Evolutionary conservation across 768 basidiomycete species (phyloP).

Genomic region (Suillus fuscotomentosus): DNA sequence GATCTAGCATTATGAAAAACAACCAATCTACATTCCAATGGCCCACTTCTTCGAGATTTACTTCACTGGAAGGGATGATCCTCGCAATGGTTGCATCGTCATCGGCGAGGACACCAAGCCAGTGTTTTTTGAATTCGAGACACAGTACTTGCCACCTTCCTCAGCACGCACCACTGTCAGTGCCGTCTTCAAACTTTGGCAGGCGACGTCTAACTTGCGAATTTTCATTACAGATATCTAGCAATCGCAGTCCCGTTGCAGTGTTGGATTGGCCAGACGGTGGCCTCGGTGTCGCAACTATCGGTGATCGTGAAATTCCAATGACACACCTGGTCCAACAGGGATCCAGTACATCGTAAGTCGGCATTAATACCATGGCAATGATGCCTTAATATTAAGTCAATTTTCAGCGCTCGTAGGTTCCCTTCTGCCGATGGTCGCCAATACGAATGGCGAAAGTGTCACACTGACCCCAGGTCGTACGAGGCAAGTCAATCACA

Average conservation of each 20-base stretch:
- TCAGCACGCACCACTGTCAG: slow-evolving; percentile 27
- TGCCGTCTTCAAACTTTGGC: slow-evolving; percentile 1
- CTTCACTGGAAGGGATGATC: slow-evolving; percentile 71
- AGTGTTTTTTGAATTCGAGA: slow-evolving; percentile 68
- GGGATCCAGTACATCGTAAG: slow-evolving; percentile 51
- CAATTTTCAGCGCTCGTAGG: slow-evolving; percentile 49
- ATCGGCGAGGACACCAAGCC: slow-evolving; percentile 63
- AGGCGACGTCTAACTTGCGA: slow-evolving; percentile 39
- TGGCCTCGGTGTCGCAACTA: slow-evolving; percentile 42
- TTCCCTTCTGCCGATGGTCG: slow-evolving; percentile 57
- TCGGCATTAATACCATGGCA: slow-evolving; percentile 6
- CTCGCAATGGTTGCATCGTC: slow-evolving; percentile 59
- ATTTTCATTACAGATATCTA: slow-evolving; percentile 34
- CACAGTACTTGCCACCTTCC: slow-evolving; percentile 30
- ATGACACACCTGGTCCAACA: slow-evolving; percentile 63
- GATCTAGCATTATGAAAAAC: not conserved
- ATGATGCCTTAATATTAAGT: slow-evolving; percentile 14
- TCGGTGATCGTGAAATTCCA: slow-evolving; percentile 52
- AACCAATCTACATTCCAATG: slow-evolving; percentile 22
- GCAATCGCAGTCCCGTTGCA: slow-evolving; percentile 52
- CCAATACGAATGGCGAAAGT: slow-evolving; percentile 66
- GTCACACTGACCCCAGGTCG: slow-evolving; percentile 42
- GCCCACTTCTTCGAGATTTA: slow-evolving; percentile 53
- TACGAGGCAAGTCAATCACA: slow-evolving; percentile 54
- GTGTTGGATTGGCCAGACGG: slow-evolving; percentile 44